Evolutionary conservation across 116 monocot genomes (phyloP).

Genomic region (Cymodocea nodosa): DNA sequence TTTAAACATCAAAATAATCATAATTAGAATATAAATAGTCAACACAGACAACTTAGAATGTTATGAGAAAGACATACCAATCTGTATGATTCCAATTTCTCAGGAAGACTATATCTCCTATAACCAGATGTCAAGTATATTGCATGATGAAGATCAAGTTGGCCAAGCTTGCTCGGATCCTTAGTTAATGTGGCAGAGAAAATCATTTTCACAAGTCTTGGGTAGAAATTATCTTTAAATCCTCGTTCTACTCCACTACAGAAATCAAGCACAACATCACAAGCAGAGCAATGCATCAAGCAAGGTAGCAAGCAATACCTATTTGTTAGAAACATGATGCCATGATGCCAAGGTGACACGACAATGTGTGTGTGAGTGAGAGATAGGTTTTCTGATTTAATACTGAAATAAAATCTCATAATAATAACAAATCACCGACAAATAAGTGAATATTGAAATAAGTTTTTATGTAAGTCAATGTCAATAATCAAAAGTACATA

Average conservation of each 20-base stretch:
- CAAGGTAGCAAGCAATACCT: not conserved
- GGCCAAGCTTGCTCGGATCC: constrained; percentile 92
- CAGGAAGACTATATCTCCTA: constrained; percentile 68
- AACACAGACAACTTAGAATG: not conserved
- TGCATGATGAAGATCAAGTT: constrained; percentile 84
- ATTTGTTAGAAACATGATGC: too few species aligned
- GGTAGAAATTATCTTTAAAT: constrained; percentile 51
- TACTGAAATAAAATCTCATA: too few species aligned
- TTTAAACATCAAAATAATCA: not conserved
- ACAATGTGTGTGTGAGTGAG: too few species aligned
- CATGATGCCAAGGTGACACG: too few species aligned
- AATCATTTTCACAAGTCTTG: constrained; percentile 73
- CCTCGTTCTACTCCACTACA: constrained; percentile 62
- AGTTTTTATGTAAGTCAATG: too few species aligned
- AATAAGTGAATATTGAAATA: too few species aligned
- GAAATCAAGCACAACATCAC: not conserved
- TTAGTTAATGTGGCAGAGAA: constrained; percentile 86
- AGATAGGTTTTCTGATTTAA: too few species aligned
- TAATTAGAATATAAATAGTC: not conserved
- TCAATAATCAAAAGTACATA: too few species aligned
- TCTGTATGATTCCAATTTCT: constrained; percentile 47
- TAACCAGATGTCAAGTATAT: constrained; percentile 65
- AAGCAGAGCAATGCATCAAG: constrained; percentile 3
- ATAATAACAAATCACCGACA: too few species aligned
- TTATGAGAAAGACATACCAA: constrained; percentile 29